Percentiles rank a stretch among this genome's conserved stretches.
Evolutionary conservation across 495 filamentous ascomycete species (phyloP).

Genomic region (Friedmanniomyces endolithicus): DNA sequence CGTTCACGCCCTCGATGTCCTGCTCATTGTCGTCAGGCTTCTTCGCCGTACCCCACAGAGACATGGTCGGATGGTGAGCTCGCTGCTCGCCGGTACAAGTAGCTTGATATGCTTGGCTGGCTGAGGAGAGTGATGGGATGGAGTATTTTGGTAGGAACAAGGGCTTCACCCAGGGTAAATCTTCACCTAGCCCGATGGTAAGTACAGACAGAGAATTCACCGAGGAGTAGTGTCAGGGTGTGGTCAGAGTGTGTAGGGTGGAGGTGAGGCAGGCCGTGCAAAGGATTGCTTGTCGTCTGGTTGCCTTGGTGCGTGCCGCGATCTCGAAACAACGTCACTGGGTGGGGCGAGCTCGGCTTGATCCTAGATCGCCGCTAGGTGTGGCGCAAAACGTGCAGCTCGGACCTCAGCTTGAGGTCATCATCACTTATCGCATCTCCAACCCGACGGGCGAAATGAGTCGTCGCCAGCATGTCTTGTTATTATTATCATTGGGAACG

Average conservation of each 20-base stretch:
- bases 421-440: too few relatives aligned
- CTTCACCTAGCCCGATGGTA: too few relatives aligned
- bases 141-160: too few relatives aligned
- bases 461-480: too few relatives aligned
- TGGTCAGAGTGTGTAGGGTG: too few relatives aligned
- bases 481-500: too few relatives aligned
- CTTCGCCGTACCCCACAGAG: slow-evolving; percentile 40
- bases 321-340: neutral
- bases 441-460: too few relatives aligned
- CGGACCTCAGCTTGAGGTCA: too few relatives aligned
- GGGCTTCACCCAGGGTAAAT: too few relatives aligned
- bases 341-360: neutral
- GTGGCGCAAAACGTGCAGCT: neutral
- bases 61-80: neutral
- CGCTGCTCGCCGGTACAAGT: neutral
- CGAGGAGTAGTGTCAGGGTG: neutral
- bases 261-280: too few relatives aligned
- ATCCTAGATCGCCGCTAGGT: neutral
- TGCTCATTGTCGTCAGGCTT: slow-evolving; percentile 11
- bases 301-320: neutral
- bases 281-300: neutral
- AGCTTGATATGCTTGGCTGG: neutral
- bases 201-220: too few relatives aligned
- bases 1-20: slow-evolving; percentile 1
- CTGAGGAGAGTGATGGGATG: too few relatives aligned